Conservation (phyloP, 306 rosid genomes). For the Psophocarpus tetragonolobus region DNA sequence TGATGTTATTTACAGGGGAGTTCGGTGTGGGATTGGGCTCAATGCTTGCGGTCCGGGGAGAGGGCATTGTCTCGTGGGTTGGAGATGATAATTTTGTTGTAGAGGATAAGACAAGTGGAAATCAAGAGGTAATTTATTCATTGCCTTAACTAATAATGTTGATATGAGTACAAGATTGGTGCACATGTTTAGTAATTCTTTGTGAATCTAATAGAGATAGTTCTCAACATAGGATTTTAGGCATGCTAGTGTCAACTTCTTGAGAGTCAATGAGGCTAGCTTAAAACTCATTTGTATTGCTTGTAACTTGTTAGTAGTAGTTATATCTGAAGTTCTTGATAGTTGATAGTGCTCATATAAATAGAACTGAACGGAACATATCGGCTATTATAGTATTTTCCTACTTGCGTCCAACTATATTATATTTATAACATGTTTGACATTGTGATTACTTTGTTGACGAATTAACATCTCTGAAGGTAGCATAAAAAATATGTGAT, state of each 20-base stretch:
- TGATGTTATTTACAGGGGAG: slow-evolving; percentile 52
- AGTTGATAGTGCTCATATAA: background rate
- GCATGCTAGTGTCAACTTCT: background rate
- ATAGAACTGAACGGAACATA: background rate
- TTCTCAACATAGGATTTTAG: slow-evolving; percentile 1
- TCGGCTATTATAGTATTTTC: background rate
- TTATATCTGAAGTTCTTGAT: background rate
- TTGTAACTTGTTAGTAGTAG: background rate
- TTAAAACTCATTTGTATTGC: background rate
- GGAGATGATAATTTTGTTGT: slow-evolving; percentile 70
- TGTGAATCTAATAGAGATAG: background rate
- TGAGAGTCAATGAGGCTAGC: background rate
- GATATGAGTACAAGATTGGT: background rate
- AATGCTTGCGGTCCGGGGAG: slow-evolving; percentile 68
- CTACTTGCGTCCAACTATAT: background rate
- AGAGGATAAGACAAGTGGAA: slow-evolving; percentile 52
- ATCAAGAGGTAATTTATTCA: slow-evolving; percentile 56
- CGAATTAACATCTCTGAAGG: slow-evolving; percentile 4
- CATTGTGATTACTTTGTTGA: background rate
- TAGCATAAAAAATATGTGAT: background rate
- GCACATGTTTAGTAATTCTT: background rate
- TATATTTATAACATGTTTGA: background rate
- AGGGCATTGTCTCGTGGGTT: slow-evolving; percentile 60
- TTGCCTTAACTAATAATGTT: background rate
- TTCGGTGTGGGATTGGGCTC: slow-evolving; percentile 61